Conservation (phyloP, 192 early-diverging fungal species). For the Coemansia sp. region DNA sequence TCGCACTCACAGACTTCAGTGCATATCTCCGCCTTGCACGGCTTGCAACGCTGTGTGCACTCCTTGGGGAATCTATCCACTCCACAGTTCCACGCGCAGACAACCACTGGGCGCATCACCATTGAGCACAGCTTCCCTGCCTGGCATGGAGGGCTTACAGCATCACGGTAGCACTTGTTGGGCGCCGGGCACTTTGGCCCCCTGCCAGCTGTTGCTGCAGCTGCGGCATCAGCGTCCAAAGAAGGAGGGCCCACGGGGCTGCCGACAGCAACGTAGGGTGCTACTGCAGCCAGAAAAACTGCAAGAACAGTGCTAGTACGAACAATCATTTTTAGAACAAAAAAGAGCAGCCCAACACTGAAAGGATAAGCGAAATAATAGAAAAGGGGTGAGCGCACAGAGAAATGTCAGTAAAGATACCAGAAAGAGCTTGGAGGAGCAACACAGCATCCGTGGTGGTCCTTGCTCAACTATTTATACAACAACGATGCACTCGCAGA, state of each 20-base stretch:
- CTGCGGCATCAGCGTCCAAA: not conserved
- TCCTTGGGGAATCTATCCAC: slow-evolving; percentile 1
- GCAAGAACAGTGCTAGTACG: not conserved
- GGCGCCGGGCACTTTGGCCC: slow-evolving; percentile 13
- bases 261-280: not conserved
- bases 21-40: slow-evolving; percentile 29
- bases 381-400: too few species aligned
- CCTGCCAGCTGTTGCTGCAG: not conserved
- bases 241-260: not conserved
- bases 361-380: too few species aligned
- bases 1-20: slow-evolving; percentile 24
- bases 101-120: slow-evolving; percentile 11
- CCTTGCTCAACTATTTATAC: not conserved
- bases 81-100: slow-evolving; percentile 23
- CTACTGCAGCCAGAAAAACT: not conserved
- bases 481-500: not conserved
- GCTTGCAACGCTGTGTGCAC: slow-evolving; percentile 31
- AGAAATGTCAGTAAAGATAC: too few species aligned
- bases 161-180: slow-evolving; percentile 26
- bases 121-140: slow-evolving; percentile 13
- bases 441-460: too few species aligned
- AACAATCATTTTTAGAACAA: not conserved
- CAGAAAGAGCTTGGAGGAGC: not conserved
- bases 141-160: slow-evolving; percentile 8
- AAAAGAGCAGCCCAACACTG: not conserved